These are phyloP conservation scores for Tetragonia tetragonoides DNA, from an alignment of 148 eudicot species.

Conservation along the genomic window DNA sequence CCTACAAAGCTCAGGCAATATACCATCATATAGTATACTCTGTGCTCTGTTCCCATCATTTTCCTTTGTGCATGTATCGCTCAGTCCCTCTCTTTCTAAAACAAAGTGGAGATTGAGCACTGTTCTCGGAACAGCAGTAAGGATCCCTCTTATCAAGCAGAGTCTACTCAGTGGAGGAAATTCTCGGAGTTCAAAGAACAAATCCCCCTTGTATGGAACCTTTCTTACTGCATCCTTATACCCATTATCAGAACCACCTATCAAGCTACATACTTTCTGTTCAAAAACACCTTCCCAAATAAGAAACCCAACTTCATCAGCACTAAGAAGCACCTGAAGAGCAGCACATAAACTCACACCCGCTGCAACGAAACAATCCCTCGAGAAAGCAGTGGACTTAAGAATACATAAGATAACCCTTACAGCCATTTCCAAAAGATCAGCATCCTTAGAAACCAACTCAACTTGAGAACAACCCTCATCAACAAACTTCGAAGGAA, in stretches of 20 bases:
- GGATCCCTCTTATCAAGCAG: slow-evolving; percentile 87
- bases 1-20: slow-evolving; percentile 83
- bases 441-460: background rate
- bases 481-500: slow-evolving; percentile 50
- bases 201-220: slow-evolving; percentile 58
- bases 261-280: slow-evolving; percentile 28
- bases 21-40: slow-evolving; percentile 72
- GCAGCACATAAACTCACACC: slow-evolving; percentile 93
- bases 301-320: slow-evolving; percentile 66
- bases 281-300: slow-evolving; percentile 63
- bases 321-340: slow-evolving; percentile 66
- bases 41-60: slow-evolving; percentile 24
- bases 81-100: slow-evolving; percentile 22
- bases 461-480: slow-evolving; percentile 7
- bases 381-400: slow-evolving; percentile 68
- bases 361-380: slow-evolving; percentile 93
- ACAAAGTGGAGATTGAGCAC: slow-evolving; percentile 58
- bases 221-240: slow-evolving; percentile 36
- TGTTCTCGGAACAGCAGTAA: slow-evolving; percentile 77
- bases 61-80: slow-evolving; percentile 22
- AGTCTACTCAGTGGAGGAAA: slow-evolving; percentile 70
- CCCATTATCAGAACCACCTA: slow-evolving; percentile 25
- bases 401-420: slow-evolving; percentile 48
- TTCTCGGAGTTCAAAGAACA: slow-evolving; percentile 46
- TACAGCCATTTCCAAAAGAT: slow-evolving; percentile 48